A percentile compares a stretch with the other conserved stretches of the same genome.
These are phyloP conservation scores for Cercospora sesami DNA, from an alignment of 2,329 filamentous ascomycete genomes.

Conservation along the genomic window DNA sequence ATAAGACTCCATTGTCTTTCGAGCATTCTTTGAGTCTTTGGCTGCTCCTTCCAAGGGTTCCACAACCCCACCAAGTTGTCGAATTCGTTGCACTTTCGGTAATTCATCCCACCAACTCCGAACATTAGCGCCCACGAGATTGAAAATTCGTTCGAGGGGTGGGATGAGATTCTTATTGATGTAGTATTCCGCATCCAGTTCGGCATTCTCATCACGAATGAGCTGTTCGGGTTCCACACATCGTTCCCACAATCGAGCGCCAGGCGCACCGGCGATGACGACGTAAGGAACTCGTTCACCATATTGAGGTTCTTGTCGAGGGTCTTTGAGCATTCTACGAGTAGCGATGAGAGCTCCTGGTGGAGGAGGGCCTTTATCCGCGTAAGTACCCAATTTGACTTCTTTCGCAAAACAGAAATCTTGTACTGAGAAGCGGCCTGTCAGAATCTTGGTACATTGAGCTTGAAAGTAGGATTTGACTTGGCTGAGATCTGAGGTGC, in stretches of 20 bases:
- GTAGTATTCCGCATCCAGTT: conserved; percentile 94
- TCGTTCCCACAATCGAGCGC: conserved; percentile 80
- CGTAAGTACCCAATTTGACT: conserved; percentile 86
- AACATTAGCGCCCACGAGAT: conserved; percentile 89
- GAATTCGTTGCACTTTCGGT: conserved; percentile 81
- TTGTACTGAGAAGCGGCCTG: conserved; percentile 80
- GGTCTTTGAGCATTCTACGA: conserved; percentile 81
- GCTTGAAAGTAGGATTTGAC: conserved; percentile 87
- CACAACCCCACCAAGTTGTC: conserved; percentile 52
- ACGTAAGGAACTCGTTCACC: conserved; percentile 95
- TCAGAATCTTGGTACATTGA: conserved; percentile 92
- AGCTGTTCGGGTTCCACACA: conserved; percentile 86
- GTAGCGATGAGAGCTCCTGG: conserved; percentile 87
- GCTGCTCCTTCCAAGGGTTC: conserved; percentile 23
- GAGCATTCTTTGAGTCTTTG: conserved; percentile 21
- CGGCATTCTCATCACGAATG: conserved; percentile 71
- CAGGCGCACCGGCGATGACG: conserved; percentile 83
- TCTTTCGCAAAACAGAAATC: conserved; percentile 96
- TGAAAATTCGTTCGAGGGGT: conserved; percentile 93
- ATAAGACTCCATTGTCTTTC: conserved; percentile 87
- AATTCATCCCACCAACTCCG: conserved; percentile 93
- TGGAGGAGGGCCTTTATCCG: conserved; percentile 74
- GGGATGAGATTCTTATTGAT: conserved; percentile 95
- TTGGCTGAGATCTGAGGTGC: conserved; percentile 81
- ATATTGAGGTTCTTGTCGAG: conserved; percentile 85